These are phyloP conservation scores for Suillus tomentosus DNA, from an alignment of 768 basidiomycete genomes.

Conservation along the genomic window DNA sequence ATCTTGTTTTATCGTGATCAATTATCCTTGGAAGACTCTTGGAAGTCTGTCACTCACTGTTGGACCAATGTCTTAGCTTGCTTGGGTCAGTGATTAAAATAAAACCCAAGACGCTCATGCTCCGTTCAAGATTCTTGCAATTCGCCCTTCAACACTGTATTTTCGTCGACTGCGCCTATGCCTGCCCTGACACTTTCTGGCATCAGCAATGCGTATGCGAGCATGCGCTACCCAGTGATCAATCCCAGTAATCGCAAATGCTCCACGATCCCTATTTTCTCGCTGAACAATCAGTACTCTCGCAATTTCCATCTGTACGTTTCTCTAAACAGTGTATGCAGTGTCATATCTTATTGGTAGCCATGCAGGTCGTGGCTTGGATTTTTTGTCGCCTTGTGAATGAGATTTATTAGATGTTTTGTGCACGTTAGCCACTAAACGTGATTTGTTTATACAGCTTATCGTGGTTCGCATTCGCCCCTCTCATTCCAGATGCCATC, in stretches of 20 bases:
- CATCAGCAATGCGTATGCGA: neutral
- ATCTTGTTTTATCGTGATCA: neutral
- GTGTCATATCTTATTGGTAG: conserved; percentile 19
- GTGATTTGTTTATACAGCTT: conserved; percentile 23
- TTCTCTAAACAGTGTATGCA: conserved; percentile 17
- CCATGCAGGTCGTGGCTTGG: conserved; percentile 38
- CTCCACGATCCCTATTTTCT: conserved; percentile 53
- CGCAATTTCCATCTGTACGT: conserved; percentile 53
- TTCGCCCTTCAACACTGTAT: neutral
- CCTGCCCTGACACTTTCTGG: neutral
- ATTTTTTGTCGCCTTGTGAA: conserved; percentile 52
- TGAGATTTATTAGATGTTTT: conserved; percentile 4
- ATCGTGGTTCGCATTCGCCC: conserved; percentile 64
- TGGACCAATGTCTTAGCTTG: neutral
- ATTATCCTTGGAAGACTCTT: too few relatives aligned
- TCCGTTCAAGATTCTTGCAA: neutral
- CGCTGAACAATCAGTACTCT: conserved; percentile 47
- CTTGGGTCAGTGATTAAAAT: neutral
- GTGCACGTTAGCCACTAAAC: conserved; percentile 24
- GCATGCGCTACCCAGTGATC: conserved; percentile 22
- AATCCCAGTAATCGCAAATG: conserved; percentile 56
- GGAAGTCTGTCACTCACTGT: neutral
- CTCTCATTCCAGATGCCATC: conserved; percentile 58
- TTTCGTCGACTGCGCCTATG: neutral
- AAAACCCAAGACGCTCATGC: neutral